Base-by-base conservation (phyloP, 2,329 filamentous ascomycete species). In the Lachnellula subtilissima region DNA sequence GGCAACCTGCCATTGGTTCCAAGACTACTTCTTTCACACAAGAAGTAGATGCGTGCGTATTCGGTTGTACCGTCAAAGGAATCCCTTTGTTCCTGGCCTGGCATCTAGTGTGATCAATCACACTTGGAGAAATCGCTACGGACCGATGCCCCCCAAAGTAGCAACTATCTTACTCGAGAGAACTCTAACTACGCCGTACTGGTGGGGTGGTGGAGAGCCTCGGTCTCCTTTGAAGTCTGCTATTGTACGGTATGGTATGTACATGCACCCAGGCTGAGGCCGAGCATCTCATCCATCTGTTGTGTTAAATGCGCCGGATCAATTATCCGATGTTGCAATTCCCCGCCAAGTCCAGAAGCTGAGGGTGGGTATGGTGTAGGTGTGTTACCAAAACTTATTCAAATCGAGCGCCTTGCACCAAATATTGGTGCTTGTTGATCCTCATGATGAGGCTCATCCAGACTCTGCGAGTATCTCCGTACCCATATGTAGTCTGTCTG, bases 371-470 rank as follows among this genome's bases (percentile, higher is more conserved):
- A 32, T 36, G 45, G n/a, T 25, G 25, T 25, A 25, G 28, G 28
- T 45, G 42, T 23, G 42, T 45, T 22, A 32, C 7, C 7, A 32
- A 9, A 32, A 32, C 28, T 32, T 32, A 9, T 9, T 32, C 28
- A 32, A 9, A 32, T 32, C 28, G 8, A 32, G 28, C 28, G 28
- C 28, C 28, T 32, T 32, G 28, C 28, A 32, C 28, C 28, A 8
- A 32, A 32, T 32, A 32, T 32, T 32, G 28, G 28, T 32, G 28
- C 28, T 32, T 32, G 17, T 12, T 51, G 36, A 37, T 51, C 11
- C n/a, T 28, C 36, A 6, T 49, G 35, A 40, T 43, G 52, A 43
- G 52, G 52, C 52, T 53, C 52, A 49, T 17, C 12, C 25, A 36
- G 47, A 49, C 23, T 47, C 45, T 17, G 28, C 7, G 28, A 17